Evolutionary conservation across 306 rosid genomes (phyloP).

Genomic region (Acacia acuminata): DNA sequence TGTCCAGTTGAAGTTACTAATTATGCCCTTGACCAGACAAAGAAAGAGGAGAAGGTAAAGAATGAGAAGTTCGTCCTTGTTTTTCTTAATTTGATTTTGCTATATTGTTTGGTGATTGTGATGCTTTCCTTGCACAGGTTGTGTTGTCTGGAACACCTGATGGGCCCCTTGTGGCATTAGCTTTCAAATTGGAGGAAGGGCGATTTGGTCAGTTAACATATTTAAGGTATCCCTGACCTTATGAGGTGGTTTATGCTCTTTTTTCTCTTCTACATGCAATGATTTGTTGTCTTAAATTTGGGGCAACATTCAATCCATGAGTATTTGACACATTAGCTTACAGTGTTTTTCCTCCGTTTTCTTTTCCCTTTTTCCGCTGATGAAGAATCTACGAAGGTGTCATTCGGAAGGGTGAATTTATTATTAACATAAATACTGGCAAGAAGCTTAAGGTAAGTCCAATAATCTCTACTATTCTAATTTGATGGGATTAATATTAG

Average conservation of each 20-base stretch:
- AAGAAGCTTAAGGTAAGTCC: slow-evolving; percentile 81
- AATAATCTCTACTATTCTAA: slow-evolving; percentile 13
- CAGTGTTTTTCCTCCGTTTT: background rate
- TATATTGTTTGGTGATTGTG: slow-evolving; percentile 24
- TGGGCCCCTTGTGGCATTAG: slow-evolving; percentile 97
- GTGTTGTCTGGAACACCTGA: slow-evolving; percentile 74
- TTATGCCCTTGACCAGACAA: slow-evolving; percentile 92
- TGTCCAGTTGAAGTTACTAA: slow-evolving; percentile 88
- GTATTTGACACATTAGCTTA: slow-evolving; percentile 21
- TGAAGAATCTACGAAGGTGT: slow-evolving; percentile 92
- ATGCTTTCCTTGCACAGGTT: slow-evolving; percentile 51
- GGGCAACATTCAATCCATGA: slow-evolving; percentile 8
- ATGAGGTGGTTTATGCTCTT: slow-evolving; percentile 16
- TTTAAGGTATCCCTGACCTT: slow-evolving; percentile 61
- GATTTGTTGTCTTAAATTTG: slow-evolving; percentile 9
- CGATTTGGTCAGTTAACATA: slow-evolving; percentile 92
- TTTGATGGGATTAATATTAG: slow-evolving; percentile 1
- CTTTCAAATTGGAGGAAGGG: slow-evolving; percentile 98
- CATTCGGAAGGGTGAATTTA: slow-evolving; percentile 91
- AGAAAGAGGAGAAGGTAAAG: slow-evolving; percentile 81
- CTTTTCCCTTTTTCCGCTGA: background rate
- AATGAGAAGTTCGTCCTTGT: slow-evolving; percentile 18
- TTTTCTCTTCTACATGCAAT: slow-evolving; percentile 14
- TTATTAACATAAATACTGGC: slow-evolving; percentile 84
- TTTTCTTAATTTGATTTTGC: slow-evolving; percentile 27